Conservation (phyloP, 768 basidiomycete species). For the Dioszegia aurantiaca region DNA sequence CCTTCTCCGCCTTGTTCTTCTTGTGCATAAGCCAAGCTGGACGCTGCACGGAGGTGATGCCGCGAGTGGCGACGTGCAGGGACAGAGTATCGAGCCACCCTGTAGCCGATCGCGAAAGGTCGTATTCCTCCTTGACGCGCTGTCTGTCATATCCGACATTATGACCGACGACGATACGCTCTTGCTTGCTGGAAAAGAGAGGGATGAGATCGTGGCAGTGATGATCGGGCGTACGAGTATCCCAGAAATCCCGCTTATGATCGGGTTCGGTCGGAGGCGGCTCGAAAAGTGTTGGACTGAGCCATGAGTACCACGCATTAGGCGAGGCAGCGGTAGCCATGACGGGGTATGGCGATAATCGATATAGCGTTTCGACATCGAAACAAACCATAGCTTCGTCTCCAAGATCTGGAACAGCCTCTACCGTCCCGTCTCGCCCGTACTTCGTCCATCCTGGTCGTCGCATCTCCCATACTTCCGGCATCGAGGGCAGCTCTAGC, state of each 20-base stretch:
- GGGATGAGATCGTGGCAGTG: slow-evolving; percentile 47
- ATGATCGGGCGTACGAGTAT: slow-evolving; percentile 17
- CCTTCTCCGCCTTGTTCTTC: slow-evolving; percentile 66
- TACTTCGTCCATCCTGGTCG: slow-evolving; percentile 90
- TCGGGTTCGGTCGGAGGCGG: slow-evolving; percentile 15
- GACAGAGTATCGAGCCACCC: slow-evolving; percentile 94
- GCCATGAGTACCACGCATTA: slow-evolving; percentile 91
- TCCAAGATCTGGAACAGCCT: slow-evolving; percentile 65
- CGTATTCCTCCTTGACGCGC: slow-evolving; percentile 78
- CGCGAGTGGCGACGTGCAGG: slow-evolving; percentile 86
- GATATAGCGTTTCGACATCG: slow-evolving; percentile 86
- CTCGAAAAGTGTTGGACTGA: slow-evolving; percentile 63
- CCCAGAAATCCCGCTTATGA: slow-evolving; percentile 25
- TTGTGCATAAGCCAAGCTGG: slow-evolving; percentile 86
- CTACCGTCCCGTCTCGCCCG: slow-evolving; percentile 70
- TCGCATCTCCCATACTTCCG: slow-evolving; percentile 57
- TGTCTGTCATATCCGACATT: slow-evolving; percentile 92
- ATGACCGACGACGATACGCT: slow-evolving; percentile 77
- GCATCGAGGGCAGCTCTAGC: slow-evolving; percentile 62
- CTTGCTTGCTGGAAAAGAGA: slow-evolving; percentile 21
- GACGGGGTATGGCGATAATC: slow-evolving; percentile 70
- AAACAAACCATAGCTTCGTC: slow-evolving; percentile 69
- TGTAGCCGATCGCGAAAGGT: slow-evolving; percentile 62
- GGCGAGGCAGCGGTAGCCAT: slow-evolving; percentile 83
- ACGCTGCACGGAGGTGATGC: slow-evolving; percentile 90